Conservation (phyloP, 208 protist genomes). For the Wallacemonas rigidus region DNA sequence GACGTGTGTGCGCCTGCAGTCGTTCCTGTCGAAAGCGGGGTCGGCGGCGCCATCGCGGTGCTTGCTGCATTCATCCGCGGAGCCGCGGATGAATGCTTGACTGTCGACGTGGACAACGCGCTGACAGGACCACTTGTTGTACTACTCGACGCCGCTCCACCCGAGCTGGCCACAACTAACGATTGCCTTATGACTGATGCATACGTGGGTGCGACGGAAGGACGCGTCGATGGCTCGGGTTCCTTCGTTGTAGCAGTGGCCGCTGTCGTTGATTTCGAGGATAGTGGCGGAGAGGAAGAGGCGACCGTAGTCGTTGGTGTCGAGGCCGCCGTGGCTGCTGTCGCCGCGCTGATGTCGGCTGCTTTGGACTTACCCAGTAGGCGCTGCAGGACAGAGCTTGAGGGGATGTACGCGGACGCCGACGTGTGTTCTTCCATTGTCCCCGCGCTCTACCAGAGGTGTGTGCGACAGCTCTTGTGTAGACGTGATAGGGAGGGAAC, state of each 20-base stretch:
- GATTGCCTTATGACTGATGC: conserved; percentile 5
- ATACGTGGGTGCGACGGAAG: conserved; percentile 2
- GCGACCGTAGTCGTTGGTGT: background rate
- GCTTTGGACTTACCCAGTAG: conserved; percentile 16
- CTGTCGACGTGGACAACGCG: too few relatives aligned
- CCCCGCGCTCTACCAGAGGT: background rate
- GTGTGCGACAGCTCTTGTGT: too few relatives aligned
- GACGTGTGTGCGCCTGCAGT: too few relatives aligned
- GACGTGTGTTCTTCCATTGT: conserved; percentile 38
- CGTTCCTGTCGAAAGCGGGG: too few relatives aligned
- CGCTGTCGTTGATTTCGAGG: conserved; percentile 6
- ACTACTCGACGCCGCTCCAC: too few relatives aligned
- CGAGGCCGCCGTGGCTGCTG: background rate
- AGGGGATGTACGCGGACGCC: conserved; percentile 35
- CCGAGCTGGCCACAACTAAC: background rate
- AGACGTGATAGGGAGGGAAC: too few relatives aligned
- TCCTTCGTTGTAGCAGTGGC: background rate
- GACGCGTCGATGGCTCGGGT: background rate
- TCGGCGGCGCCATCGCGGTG: too few relatives aligned
- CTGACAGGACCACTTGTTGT: too few relatives aligned
- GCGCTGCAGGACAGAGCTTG: conserved; percentile 31
- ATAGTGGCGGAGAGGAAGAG: too few relatives aligned
- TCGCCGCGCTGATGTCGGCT: background rate
- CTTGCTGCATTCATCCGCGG: too few relatives aligned
- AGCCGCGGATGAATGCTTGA: too few relatives aligned